phyloP scores from a whole-genome alignment of 768 basidiomycete genomes.

The Boletus bicolor region DNA sequence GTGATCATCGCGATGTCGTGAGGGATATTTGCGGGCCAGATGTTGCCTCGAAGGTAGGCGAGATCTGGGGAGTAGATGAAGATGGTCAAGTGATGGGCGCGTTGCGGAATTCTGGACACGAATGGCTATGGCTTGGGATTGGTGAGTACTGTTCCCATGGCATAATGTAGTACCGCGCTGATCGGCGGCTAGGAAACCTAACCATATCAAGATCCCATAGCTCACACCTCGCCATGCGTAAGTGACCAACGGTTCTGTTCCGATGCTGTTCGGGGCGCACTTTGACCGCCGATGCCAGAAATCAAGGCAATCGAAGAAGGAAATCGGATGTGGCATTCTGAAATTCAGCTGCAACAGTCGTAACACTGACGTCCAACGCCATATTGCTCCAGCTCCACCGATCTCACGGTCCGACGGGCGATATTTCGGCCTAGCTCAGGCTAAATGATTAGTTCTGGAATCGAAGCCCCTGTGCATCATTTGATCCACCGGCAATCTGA shows the following conservation, averaged over 20 bases:
- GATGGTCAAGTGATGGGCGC: conserved; percentile 53
- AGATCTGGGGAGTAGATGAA: conserved; percentile 55
- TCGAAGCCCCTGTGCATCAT: not conserved
- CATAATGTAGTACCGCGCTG: not conserved
- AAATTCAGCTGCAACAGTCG: not conserved
- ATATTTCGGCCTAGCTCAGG: not conserved
- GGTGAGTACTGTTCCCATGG: conserved; percentile 1
- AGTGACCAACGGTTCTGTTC: not conserved
- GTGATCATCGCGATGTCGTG: conserved; percentile 37
- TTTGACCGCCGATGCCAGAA: not conserved
- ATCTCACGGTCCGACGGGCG: not conserved
- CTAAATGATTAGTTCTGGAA: not conserved
- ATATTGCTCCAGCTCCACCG: not conserved
- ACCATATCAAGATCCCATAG: conserved; percentile 10
- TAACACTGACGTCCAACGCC: not conserved
- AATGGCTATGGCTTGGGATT: conserved; percentile 29
- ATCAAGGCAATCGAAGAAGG: conserved; percentile 7
- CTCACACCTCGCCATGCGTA: conserved; percentile 4
- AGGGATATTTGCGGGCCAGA: conserved; percentile 43
- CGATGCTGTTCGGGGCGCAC: not conserved
- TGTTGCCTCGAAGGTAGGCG: conserved; percentile 40
- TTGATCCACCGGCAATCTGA: conserved; percentile 1
- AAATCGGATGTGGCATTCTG: not conserved
- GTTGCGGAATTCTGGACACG: conserved; percentile 16
- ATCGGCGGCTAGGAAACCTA: not conserved